A percentile compares a stretch with the other conserved stretches of the same genome.
These are phyloP conservation scores for Arxiozyma heterogenica DNA, from an alignment of 1,139 yeast species.

Conservation along the genomic window DNA sequence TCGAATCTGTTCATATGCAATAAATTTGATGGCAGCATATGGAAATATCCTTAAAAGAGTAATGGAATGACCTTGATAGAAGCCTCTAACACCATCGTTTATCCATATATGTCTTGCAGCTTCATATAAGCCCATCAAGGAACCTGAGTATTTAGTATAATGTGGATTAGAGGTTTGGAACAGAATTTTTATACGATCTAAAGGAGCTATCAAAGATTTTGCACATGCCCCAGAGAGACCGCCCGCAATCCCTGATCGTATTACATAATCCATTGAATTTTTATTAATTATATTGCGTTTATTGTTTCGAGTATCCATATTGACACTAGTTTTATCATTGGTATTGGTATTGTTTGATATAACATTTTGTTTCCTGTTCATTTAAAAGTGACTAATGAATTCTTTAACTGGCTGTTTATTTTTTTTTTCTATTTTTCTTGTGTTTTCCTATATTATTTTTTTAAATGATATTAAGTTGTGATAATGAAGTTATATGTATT, in stretches of 20 bases:
- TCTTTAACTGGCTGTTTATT: neutral
- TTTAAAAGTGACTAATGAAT: neutral
- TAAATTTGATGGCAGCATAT: conserved; percentile 93
- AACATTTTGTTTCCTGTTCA: neutral
- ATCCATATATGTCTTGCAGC: conserved; percentile 63
- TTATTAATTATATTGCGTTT: conserved; percentile 37
- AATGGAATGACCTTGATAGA: conserved; percentile 93
- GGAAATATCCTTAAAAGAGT: conserved; percentile 88
- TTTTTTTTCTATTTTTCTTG: neutral
- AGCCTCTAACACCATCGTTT: conserved; percentile 70
- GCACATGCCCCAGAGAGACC: conserved; percentile 96
- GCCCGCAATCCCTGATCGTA: conserved; percentile 85
- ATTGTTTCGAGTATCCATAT: neutral
- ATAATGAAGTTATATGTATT: too few relatives aligned
- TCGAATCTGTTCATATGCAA: conserved; percentile 92
- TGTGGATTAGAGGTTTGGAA: conserved; percentile 95
- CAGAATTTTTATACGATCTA: conserved; percentile 86
- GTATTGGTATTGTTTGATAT: neutral
- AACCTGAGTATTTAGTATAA: conserved; percentile 70
- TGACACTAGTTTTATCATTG: neutral
- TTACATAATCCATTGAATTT: conserved; percentile 65
- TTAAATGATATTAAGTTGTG: neutral
- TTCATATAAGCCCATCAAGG: conserved; percentile 60
- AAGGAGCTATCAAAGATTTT: conserved; percentile 87
- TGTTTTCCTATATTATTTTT: too few relatives aligned